phyloP scores from a whole-genome alignment of 2,329 filamentous ascomycete genomes.

The Periconia digitata region DNA sequence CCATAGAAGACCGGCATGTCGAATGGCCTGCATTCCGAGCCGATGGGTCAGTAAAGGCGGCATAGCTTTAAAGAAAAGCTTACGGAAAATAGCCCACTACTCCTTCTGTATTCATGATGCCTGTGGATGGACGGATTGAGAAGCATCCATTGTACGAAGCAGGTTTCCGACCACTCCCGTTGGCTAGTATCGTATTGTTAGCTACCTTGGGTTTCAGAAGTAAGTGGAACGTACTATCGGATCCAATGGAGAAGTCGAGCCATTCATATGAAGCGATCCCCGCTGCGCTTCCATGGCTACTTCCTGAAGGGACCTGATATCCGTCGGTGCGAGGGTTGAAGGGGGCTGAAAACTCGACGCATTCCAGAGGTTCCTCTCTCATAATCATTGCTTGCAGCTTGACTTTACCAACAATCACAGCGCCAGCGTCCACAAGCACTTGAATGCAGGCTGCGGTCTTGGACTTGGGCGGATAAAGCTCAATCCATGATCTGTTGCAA shows the following conservation, averaged over 20 bases:
- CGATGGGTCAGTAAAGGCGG: too few species aligned
- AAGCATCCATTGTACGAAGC: slow-evolving; percentile 5
- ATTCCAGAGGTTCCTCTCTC: slow-evolving; percentile 1
- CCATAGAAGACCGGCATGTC: too few species aligned
- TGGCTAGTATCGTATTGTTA: slow-evolving; percentile 6
- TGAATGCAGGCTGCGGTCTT: slow-evolving; percentile 8
- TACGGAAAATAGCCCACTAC: too few species aligned
- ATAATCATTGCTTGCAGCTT: too few species aligned
- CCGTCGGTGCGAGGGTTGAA: slow-evolving; percentile 22
- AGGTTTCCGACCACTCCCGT: slow-evolving; percentile 9
- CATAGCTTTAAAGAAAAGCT: too few species aligned
- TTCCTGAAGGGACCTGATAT: slow-evolving; percentile 2
- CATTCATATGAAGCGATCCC: slow-evolving; percentile 8
- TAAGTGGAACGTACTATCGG: slow-evolving; percentile 2
- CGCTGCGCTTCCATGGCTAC: slow-evolving; percentile 1
- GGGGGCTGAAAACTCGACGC: slow-evolving; percentile 4
- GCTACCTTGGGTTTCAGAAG: too few species aligned
- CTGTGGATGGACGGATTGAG: too few species aligned
- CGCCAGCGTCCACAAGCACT: slow-evolving; percentile 4
- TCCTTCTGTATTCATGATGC: too few species aligned
- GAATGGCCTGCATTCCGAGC: too few species aligned
- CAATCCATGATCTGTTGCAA: slow-evolving; percentile 10
- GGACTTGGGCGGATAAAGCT: slow-evolving; percentile 3
- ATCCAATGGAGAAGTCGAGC: slow-evolving; percentile 39
- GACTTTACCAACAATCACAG: slow-evolving; percentile 53